phyloP scores from a whole-genome alignment of 1,139 yeast genomes.

The Zygosaccharomyces sapae region DNA sequence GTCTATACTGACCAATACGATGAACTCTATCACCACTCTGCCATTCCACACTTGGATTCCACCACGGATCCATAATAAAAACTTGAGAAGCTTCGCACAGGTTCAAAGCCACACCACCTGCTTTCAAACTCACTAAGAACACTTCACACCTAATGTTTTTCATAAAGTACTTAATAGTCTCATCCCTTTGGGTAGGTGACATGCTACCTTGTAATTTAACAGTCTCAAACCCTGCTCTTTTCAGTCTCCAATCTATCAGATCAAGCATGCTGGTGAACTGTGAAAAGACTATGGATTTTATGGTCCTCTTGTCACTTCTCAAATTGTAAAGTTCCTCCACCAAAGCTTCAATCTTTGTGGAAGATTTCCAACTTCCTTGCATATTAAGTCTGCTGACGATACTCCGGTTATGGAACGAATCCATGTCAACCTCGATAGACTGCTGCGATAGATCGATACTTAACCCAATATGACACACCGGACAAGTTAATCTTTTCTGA shows the following conservation, averaged over 20 bases:
- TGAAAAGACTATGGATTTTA: slow-evolving; percentile 92
- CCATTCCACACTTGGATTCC: slow-evolving; percentile 98
- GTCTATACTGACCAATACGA: slow-evolving; percentile 92
- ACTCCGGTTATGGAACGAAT: slow-evolving; percentile 65
- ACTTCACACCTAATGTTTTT: slow-evolving; percentile 89
- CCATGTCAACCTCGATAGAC: slow-evolving; percentile 67
- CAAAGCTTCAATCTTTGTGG: slow-evolving; percentile 93
- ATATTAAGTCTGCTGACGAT: slow-evolving; percentile 84
- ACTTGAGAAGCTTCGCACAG: slow-evolving; percentile 96
- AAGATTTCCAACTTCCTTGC: slow-evolving; percentile 85
- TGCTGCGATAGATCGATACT: slow-evolving; percentile 89
- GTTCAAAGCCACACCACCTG: slow-evolving; percentile 97
- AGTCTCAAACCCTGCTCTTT: slow-evolving; percentile 89
- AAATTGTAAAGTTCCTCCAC: slow-evolving; percentile 87
- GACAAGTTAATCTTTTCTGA: slow-evolving; percentile 64
- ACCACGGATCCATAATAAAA: slow-evolving; percentile 95
- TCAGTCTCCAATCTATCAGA: slow-evolving; percentile 89
- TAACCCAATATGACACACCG: slow-evolving; percentile 90
- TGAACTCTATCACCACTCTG: slow-evolving; percentile 98
- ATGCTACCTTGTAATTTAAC: slow-evolving; percentile 93
- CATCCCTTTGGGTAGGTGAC: slow-evolving; percentile 94
- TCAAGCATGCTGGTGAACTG: slow-evolving; percentile 97
- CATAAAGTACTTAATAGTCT: slow-evolving; percentile 86
- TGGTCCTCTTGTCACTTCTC: slow-evolving; percentile 80
- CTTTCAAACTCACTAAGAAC: slow-evolving; percentile 87